Evolutionary conservation across 2,329 filamentous ascomycete genomes (phyloP).

Genomic region (Diplodia sapinea): DNA sequence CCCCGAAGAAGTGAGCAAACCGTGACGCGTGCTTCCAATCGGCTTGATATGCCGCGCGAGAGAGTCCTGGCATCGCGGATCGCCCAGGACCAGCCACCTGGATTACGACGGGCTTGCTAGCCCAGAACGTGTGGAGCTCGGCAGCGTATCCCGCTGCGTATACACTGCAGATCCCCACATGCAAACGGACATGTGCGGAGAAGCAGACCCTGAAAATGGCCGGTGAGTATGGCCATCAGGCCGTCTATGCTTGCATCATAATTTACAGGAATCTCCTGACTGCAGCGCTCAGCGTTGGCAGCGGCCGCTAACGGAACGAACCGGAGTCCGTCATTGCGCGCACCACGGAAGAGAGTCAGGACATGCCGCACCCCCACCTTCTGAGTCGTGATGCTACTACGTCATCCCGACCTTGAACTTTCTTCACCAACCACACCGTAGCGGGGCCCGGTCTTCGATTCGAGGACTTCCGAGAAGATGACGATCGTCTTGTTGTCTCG

Average conservation of each 20-base stretch:
- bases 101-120: background rate
- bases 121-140: conserved; percentile 8
- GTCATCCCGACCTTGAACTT: background rate
- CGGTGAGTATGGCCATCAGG: background rate
- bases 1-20: background rate
- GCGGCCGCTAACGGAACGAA: conserved; percentile 5
- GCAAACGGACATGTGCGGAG: conserved; percentile 16
- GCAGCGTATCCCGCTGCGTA: conserved; percentile 3
- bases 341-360: conserved; percentile 1
- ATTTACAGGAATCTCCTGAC: conserved; percentile 9
- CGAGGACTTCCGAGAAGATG: conserved; percentile 8
- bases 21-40: conserved; percentile 11
- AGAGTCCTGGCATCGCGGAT: background rate
- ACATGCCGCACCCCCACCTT: background rate
- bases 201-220: conserved; percentile 22
- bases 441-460: conserved; percentile 7
- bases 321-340: conserved; percentile 7
- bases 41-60: conserved; percentile 1
- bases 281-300: background rate
- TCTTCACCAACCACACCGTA: conserved; percentile 16
- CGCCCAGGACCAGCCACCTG: background rate
- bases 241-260: conserved; percentile 18
- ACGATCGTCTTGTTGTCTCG: conserved; percentile 8
- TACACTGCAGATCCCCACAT: background rate
- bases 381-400: conserved; percentile 25